A percentile compares a stretch with the other conserved stretches of the same genome.
Evolutionary conservation across 2,329 filamentous ascomycete species (phyloP).

Genomic region (Parafenestella ontariensis): DNA sequence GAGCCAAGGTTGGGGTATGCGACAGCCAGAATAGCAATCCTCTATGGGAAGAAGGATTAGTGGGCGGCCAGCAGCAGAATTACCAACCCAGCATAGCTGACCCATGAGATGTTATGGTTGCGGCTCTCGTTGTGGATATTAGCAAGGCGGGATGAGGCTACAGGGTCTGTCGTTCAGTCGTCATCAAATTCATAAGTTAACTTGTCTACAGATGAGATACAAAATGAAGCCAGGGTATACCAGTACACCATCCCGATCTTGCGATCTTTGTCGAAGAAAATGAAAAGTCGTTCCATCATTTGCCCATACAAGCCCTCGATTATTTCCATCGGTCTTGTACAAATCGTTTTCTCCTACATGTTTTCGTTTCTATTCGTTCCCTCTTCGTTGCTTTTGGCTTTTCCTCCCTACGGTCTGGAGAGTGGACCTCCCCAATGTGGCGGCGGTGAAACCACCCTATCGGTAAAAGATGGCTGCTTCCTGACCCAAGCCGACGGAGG

Average conservation of each 20-base stretch:
- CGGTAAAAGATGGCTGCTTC: background rate
- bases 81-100: background rate
- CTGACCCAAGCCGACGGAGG: conserved; percentile 19
- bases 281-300: conserved; percentile 3
- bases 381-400: background rate
- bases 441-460: conserved; percentile 1
- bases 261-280: background rate
- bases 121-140: background rate
- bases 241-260: conserved; percentile 16
- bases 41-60: background rate
- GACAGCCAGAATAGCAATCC: background rate
- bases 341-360: background rate
- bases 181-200: conserved; percentile 29
- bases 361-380: background rate
- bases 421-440: background rate
- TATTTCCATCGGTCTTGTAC: background rate
- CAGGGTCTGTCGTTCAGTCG: conserved; percentile 29
- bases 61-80: background rate
- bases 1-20: background rate
- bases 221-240: conserved; percentile 28
- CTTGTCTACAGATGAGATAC: conserved; percentile 34
- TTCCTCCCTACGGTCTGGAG: background rate
- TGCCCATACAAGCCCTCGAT: background rate
- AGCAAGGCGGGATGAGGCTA: background rate
- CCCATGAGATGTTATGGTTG: background rate